Conservation (phyloP, 768 basidiomycete species). For the Kwoniella sp. region DNA sequence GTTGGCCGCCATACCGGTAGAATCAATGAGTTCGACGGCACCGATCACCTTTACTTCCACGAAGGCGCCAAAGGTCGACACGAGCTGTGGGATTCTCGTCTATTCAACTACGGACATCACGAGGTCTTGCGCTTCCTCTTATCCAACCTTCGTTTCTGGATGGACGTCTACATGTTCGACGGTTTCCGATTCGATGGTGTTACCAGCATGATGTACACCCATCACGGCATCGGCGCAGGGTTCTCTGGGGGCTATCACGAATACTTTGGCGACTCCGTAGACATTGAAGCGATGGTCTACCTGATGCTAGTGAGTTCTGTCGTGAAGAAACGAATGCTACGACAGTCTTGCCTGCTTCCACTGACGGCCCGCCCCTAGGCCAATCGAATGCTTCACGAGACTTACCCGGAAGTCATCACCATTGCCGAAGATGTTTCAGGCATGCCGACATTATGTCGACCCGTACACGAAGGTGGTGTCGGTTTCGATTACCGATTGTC, state of each 20-base stretch:
- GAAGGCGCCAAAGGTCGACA: slow-evolving; percentile 86
- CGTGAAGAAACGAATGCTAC: not conserved
- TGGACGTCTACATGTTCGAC: slow-evolving; percentile 94
- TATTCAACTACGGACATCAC: slow-evolving; percentile 95
- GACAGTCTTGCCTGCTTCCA: not conserved
- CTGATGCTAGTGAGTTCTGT: slow-evolving; percentile 81
- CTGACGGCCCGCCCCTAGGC: slow-evolving; percentile 64
- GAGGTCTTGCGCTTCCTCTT: slow-evolving; percentile 94
- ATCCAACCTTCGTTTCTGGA: slow-evolving; percentile 91
- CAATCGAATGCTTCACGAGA: slow-evolving; percentile 80
- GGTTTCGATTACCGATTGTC: slow-evolving; percentile 98
- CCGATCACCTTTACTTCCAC: slow-evolving; percentile 96
- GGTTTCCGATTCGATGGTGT: slow-evolving; percentile 99
- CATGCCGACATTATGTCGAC: slow-evolving; percentile 89
- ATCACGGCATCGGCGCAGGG: slow-evolving; percentile 96
- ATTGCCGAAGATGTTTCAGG: slow-evolving; percentile 99
- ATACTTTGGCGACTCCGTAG: slow-evolving; percentile 85
- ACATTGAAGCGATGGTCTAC: slow-evolving; percentile 88
- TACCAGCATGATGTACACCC: slow-evolving; percentile 98
- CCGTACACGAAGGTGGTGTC: slow-evolving; percentile 78
- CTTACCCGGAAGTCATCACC: slow-evolving; percentile 79
- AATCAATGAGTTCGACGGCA: slow-evolving; percentile 93
- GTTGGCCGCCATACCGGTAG: too few relatives aligned
- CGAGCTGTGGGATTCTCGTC: slow-evolving; percentile 92
- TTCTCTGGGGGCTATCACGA: slow-evolving; percentile 97